Conservation (phyloP, 352 stramenopile species). For the Lagenidium sp. region DNA sequence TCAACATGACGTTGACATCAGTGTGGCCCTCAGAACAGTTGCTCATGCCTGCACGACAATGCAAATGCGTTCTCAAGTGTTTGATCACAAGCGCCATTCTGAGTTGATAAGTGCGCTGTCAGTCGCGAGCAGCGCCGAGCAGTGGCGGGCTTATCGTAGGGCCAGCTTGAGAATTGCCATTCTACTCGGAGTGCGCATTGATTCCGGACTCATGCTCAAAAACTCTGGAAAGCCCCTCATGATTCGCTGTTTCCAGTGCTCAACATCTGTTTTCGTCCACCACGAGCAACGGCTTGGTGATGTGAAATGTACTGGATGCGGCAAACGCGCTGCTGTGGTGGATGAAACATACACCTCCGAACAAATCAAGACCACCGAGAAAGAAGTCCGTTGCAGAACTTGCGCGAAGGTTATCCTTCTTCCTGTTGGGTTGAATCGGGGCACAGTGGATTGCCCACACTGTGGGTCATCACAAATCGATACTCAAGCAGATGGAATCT, state of each 20-base stretch:
- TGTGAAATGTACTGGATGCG: slow-evolving; percentile 14
- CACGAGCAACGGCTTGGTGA: slow-evolving; percentile 16
- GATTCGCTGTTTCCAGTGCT: slow-evolving; percentile 51
- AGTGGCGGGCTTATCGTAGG: slow-evolving; percentile 31
- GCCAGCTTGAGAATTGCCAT: slow-evolving; percentile 24
- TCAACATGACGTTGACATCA: slow-evolving; percentile 33
- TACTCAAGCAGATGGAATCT: no score
- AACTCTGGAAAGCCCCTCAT: slow-evolving; percentile 5
- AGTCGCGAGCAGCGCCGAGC: slow-evolving; percentile 16
- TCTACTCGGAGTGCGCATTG: slow-evolving; percentile 48
- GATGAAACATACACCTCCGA: no score
- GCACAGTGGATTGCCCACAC: no score
- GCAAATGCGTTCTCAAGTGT: slow-evolving; percentile 23
- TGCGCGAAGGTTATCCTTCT: no score
- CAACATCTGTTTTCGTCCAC: slow-evolving; percentile 34
- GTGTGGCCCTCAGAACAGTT: slow-evolving; percentile 28
- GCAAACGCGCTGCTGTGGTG: no score
- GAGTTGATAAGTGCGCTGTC: slow-evolving; percentile 29
- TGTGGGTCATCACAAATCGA: no score
- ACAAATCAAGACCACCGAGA: no score
- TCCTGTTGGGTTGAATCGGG: no score
- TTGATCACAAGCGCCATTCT: slow-evolving; percentile 35
- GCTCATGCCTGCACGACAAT: slow-evolving; percentile 27
- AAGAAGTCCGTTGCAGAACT: no score
- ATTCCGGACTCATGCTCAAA: no score